These are phyloP conservation scores for Mycena leptocephala DNA, from an alignment of 768 basidiomycete genomes.

Conservation along the genomic window DNA sequence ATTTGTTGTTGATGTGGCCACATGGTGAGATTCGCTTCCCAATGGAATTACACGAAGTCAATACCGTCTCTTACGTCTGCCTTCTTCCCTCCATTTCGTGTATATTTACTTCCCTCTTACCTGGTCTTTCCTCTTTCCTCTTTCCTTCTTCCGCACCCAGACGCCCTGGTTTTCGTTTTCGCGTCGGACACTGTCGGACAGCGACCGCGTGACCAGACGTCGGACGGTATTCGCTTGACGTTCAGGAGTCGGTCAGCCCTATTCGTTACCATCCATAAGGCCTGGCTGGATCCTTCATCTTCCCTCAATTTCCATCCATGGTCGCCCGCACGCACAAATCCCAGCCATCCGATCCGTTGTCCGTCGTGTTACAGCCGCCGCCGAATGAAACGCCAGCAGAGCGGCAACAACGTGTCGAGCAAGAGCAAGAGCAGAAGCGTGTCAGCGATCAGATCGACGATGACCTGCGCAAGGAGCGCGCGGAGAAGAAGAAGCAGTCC, in stretches of 20 bases:
- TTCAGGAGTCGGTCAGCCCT: not conserved
- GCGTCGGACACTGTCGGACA: not conserved
- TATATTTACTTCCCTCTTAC: not conserved
- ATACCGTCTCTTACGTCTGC: not conserved
- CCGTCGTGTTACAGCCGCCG: constrained; percentile 64
- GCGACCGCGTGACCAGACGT: not conserved
- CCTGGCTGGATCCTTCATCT: not conserved
- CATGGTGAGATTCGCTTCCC: too few relatives aligned
- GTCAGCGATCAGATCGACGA: constrained; percentile 62
- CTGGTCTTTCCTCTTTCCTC: not conserved
- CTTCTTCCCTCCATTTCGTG: not conserved
- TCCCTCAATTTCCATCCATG: not conserved
- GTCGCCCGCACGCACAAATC: constrained; percentile 24
- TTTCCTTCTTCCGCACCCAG: not conserved
- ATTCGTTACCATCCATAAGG: not conserved
- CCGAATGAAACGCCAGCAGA: constrained; percentile 65
- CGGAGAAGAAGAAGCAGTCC: constrained; percentile 55
- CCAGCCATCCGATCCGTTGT: constrained; percentile 59
- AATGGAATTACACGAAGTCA: too few relatives aligned
- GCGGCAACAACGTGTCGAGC: constrained; percentile 44
- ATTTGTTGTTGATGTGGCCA: too few relatives aligned
- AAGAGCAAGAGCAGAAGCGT: constrained; percentile 42
- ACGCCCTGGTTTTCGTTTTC: not conserved
- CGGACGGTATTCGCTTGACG: constrained; percentile 2
- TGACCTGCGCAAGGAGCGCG: constrained; percentile 29